A percentile compares a stretch with the other conserved stretches of the same genome.
Evolutionary conservation across 2,329 filamentous ascomycete species (phyloP).

Genomic region (Sclerotiophoma versabilis): DNA sequence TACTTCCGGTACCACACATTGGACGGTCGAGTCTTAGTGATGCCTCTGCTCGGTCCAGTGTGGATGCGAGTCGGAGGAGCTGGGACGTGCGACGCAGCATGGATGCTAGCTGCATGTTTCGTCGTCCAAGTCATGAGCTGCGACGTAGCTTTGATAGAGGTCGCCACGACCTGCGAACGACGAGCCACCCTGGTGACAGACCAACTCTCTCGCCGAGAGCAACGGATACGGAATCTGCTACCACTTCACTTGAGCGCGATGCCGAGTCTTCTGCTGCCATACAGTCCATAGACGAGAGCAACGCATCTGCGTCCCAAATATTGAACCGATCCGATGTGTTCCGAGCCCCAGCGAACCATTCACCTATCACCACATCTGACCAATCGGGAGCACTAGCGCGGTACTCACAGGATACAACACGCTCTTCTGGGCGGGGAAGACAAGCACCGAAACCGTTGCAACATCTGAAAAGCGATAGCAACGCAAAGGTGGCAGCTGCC

Average conservation of each 20-base stretch:
- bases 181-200: conserved; percentile 58
- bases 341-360: conserved; percentile 72
- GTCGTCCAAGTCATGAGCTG: conserved; percentile 41
- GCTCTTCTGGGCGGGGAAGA: conserved; percentile 38
- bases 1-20: conserved; percentile 44
- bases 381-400: conserved; percentile 32
- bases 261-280: conserved; percentile 75
- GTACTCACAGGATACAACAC: conserved; percentile 49
- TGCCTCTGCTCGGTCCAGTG: conserved; percentile 53
- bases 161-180: conserved; percentile 61
- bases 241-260: conserved; percentile 75
- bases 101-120: conserved; percentile 62
- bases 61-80: conserved; percentile 46
- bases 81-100: conserved; percentile 50
- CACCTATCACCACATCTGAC: conserved; percentile 30
- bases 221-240: conserved; percentile 74
- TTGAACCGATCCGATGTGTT: conserved; percentile 88
- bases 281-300: conserved; percentile 69
- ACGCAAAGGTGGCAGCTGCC: conserved; percentile 9
- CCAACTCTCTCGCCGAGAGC: conserved; percentile 60
- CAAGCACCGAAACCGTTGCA: conserved; percentile 20
- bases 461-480: conserved; percentile 19
- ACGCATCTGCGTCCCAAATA: conserved; percentile 88
- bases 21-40: conserved; percentile 51
- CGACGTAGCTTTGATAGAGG: conserved; percentile 70